Percentiles rank a stretch among this genome's conserved stretches.
Conservation (phyloP, 2,329 filamentous ascomycete species). For the Aspergillus unguis region DNA sequence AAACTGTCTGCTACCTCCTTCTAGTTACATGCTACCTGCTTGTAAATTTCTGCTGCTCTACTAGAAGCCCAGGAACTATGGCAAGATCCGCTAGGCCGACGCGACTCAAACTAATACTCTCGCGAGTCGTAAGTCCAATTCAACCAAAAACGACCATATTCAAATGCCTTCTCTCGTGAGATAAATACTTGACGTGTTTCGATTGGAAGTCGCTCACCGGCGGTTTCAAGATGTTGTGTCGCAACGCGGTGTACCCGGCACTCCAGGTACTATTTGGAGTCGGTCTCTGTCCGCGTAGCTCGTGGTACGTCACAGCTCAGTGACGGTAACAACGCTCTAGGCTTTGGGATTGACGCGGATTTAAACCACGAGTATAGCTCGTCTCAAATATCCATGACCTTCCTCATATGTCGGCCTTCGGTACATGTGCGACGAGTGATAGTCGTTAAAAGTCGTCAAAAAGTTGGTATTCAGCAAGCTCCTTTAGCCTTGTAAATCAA, state of each 20-base stretch:
- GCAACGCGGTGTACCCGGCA: no score
- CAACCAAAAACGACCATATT: background rate
- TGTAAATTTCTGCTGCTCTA: background rate
- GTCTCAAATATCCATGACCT: no score
- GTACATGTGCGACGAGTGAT: background rate
- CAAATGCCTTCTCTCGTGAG: background rate
- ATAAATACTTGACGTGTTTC: no score
- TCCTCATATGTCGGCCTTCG: no score
- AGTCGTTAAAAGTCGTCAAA: background rate
- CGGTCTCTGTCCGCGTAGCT: no score
- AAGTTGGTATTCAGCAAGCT: background rate
- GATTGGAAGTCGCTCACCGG: no score
- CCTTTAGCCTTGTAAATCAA: constrained; percentile 19
- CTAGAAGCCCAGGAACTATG: background rate
- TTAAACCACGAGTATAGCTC: background rate
- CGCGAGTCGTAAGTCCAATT: background rate
- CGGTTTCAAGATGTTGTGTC: no score
- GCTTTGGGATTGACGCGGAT: background rate
- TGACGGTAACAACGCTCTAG: no score
- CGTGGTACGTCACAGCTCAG: no score
- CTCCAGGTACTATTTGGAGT: no score
- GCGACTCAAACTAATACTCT: background rate
- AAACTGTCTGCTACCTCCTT: background rate
- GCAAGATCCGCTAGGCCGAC: background rate
- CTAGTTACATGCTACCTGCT: background rate